These are phyloP conservation scores for Phaeophleospora eucalypticola DNA, from an alignment of 2,329 filamentous ascomycete genomes.

Conservation along the genomic window DNA sequence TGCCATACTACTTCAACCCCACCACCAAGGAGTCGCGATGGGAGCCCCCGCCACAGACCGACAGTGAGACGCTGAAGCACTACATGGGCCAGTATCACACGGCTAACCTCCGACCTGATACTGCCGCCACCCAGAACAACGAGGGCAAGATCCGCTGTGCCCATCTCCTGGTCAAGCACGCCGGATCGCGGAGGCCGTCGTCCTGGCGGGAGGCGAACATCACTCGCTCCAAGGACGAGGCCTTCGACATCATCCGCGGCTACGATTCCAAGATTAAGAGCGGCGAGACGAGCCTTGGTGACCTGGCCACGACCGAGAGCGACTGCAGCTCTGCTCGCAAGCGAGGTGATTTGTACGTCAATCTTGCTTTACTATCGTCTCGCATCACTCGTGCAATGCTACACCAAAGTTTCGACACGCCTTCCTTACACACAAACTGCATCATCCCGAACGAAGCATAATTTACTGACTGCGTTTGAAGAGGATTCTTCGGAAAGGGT, in stretches of 20 bases:
- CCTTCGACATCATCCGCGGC: slow-evolving; percentile 67
- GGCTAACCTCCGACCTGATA: slow-evolving; percentile 37
- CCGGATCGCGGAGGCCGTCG: slow-evolving; percentile 77
- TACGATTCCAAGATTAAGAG: slow-evolving; percentile 73
- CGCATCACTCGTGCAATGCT: slow-evolving; percentile 4
- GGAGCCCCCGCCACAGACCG: slow-evolving; percentile 85
- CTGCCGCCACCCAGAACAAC: slow-evolving; percentile 21
- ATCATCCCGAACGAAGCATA: slow-evolving; percentile 1
- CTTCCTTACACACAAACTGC: slow-evolving; percentile 7
- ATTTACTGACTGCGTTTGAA: slow-evolving; percentile 32
- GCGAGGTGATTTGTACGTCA: slow-evolving; percentile 72
- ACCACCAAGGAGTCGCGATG: slow-evolving; percentile 83
- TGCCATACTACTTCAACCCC: slow-evolving; percentile 97
- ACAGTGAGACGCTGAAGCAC: slow-evolving; percentile 85
- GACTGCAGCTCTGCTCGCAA: slow-evolving; percentile 96
- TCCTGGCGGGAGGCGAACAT: slow-evolving; percentile 93
- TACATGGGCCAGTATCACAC: slow-evolving; percentile 89
- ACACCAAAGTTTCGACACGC: slow-evolving; percentile 1
- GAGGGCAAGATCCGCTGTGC: slow-evolving; percentile 89
- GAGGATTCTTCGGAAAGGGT: slow-evolving; percentile 84
- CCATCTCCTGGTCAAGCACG: slow-evolving; percentile 92
- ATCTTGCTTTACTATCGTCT: neutral
- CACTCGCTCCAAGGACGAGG: slow-evolving; percentile 82
- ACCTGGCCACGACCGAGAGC: slow-evolving; percentile 82
- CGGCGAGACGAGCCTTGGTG: slow-evolving; percentile 66